Conservation (phyloP, 345 rosid species). For the Heritiera fomes region DNA sequence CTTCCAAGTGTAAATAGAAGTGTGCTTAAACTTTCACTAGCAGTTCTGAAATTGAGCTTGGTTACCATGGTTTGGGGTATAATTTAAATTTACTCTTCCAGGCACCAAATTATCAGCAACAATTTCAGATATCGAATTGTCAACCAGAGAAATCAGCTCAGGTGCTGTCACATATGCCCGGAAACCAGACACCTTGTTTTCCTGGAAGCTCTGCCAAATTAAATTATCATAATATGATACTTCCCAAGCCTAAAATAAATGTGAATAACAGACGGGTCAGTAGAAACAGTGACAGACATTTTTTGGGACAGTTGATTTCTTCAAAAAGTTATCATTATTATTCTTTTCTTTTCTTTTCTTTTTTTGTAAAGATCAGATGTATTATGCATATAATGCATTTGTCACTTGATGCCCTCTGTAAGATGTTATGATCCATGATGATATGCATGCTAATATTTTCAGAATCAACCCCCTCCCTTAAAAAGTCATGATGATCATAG, state of each 20-base stretch:
- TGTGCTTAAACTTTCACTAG: not conserved
- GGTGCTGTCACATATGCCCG: conserved; percentile 4
- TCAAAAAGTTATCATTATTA: not conserved
- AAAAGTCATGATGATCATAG: not conserved
- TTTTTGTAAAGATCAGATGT: not conserved
- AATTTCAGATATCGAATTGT: conserved; percentile 14
- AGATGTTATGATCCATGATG: not conserved
- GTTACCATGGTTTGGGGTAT: conserved; percentile 1
- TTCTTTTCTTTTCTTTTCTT: not conserved
- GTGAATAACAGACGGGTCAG: conserved; percentile 31
- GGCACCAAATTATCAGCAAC: conserved; percentile 23
- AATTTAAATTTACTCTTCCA: conserved; percentile 10
- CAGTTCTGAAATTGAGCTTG: not conserved
- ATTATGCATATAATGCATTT: not conserved
- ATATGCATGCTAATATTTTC: conserved; percentile 1
- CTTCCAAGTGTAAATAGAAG: not conserved
- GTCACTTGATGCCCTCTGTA: not conserved
- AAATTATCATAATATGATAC: conserved; percentile 11
- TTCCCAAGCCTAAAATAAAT: conserved; percentile 14
- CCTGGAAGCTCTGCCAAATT: conserved; percentile 24
- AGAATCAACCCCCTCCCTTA: not conserved
- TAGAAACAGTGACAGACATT: not conserved
- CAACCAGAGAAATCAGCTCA: conserved; percentile 17
- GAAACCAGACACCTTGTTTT: conserved; percentile 1
- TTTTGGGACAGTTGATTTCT: not conserved